A percentile compares a stretch with the other conserved stretches of the same genome.
Conservation (phyloP, 2,329 filamentous ascomycete genomes). For the Aspergillus uvarum region DNA sequence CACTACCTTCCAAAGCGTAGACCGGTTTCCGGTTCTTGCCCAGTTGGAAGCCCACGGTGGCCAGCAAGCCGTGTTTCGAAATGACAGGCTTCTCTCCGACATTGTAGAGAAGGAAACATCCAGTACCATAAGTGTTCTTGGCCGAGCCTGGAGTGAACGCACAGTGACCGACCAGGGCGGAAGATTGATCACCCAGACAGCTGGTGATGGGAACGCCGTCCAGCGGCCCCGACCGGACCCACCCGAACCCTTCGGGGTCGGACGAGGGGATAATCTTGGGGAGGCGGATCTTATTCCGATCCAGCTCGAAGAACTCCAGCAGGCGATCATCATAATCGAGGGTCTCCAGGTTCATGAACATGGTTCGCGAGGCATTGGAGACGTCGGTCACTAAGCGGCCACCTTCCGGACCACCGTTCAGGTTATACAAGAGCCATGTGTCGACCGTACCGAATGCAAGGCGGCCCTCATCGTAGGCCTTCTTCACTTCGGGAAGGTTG, state of each 20-base stretch:
- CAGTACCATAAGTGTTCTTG: slow-evolving; percentile 90
- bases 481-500: slow-evolving; percentile 66
- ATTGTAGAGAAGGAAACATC: slow-evolving; percentile 87
- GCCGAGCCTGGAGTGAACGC: slow-evolving; percentile 78
- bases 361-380: slow-evolving; percentile 84
- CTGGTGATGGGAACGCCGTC: slow-evolving; percentile 74
- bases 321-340: slow-evolving; percentile 76
- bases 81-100: slow-evolving; percentile 82
- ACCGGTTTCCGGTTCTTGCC: slow-evolving; percentile 65
- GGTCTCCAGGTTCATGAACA: slow-evolving; percentile 89
- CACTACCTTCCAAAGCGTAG: slow-evolving; percentile 81
- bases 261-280: slow-evolving; percentile 85
- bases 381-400: slow-evolving; percentile 79
- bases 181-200: slow-evolving; percentile 82
- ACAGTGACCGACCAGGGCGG: slow-evolving; percentile 80
- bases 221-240: slow-evolving; percentile 63
- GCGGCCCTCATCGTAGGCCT: slow-evolving; percentile 73
- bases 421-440: slow-evolving; percentile 80
- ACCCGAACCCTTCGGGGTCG: slow-evolving; percentile 70
- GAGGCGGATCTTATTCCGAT: slow-evolving; percentile 68
- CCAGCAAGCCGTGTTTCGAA: slow-evolving; percentile 76
- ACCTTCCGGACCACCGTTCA: slow-evolving; percentile 68
- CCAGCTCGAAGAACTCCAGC: slow-evolving; percentile 75
- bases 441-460: slow-evolving; percentile 86
- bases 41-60: slow-evolving; percentile 86